These are phyloP conservation scores for Dunaliella primolecta DNA, from an alignment of 139 green algal genomes.

Conservation along the genomic window DNA sequence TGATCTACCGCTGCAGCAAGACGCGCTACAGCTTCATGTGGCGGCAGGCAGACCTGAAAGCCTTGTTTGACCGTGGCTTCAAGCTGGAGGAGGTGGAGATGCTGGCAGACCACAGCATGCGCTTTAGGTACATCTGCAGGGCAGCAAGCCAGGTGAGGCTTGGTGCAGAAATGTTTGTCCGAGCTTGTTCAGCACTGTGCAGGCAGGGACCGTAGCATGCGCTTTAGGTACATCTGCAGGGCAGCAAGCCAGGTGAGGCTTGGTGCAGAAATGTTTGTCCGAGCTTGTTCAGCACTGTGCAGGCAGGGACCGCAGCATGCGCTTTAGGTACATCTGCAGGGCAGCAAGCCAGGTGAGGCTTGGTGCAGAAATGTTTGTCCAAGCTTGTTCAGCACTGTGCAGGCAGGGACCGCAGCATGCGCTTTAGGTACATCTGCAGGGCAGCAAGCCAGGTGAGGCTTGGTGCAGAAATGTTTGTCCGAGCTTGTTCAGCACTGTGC, in stretches of 20 bases:
- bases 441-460: constrained; percentile 5
- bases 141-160: constrained; percentile 5
- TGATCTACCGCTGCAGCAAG: constrained; percentile 3
- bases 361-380: too few species aligned
- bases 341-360: constrained; percentile 5
- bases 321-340: constrained; percentile 13
- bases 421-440: constrained; percentile 13
- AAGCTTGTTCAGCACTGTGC: too few species aligned
- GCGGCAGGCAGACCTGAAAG: constrained; percentile 12
- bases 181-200: too few species aligned
- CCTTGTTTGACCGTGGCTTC: background rate
- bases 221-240: constrained; percentile 13
- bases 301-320: constrained; percentile 14
- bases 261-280: too few species aligned
- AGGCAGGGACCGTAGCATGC: constrained; percentile 14
- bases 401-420: constrained; percentile 14
- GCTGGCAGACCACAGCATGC: constrained; percentile 17
- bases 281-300: too few species aligned
- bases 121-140: constrained; percentile 13
- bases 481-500: too few species aligned
- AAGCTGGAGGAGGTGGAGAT: constrained; percentile 9
- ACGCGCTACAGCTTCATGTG: constrained; percentile 21
- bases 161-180: too few species aligned
- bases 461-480: too few species aligned
- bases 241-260: constrained; percentile 5